Percentiles rank a stretch among this genome's conserved stretches.
These are phyloP conservation scores for Gossypium trilobum DNA, from an alignment of 441 rosid genomes.

Conservation along the genomic window DNA sequence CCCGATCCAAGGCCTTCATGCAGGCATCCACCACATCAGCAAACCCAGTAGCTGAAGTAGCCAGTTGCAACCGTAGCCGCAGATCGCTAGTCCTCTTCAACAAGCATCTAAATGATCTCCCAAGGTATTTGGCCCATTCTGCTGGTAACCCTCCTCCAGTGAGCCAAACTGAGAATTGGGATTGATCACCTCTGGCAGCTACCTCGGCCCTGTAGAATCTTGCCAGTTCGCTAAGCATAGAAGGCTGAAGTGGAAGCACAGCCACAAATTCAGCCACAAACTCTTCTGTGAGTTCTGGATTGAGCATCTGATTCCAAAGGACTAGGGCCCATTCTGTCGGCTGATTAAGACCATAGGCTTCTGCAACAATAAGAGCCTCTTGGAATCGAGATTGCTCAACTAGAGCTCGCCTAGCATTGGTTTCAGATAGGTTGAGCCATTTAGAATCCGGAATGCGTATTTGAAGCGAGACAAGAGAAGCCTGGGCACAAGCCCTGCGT, in stretches of 20 bases:
- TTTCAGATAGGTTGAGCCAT: constrained; percentile 80
- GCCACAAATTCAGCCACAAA: constrained; percentile 92
- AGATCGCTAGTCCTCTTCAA: constrained; percentile 79
- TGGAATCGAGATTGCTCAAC: constrained; percentile 91
- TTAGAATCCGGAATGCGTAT: constrained; percentile 90
- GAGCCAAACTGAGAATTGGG: constrained; percentile 93
- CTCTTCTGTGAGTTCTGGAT: constrained; percentile 78
- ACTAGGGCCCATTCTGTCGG: constrained; percentile 91
- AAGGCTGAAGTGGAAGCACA: constrained; percentile 81
- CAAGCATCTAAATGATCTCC: constrained; percentile 83
- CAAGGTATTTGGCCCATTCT: constrained; percentile 91
- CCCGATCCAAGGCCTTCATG: constrained; percentile 54
- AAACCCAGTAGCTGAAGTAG: constrained; percentile 74
- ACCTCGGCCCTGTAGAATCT: constrained; percentile 80
- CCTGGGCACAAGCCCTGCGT: constrained; percentile 72
- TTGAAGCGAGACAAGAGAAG: constrained; percentile 93
- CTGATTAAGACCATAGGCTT: constrained; percentile 92
- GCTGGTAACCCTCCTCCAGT: constrained; percentile 89
- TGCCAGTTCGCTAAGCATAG: constrained; percentile 83
- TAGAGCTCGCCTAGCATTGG: constrained; percentile 77
- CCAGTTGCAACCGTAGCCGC: constrained; percentile 68
- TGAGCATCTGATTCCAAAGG: constrained; percentile 95
- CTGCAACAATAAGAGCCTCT: constrained; percentile 93
- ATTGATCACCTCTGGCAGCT: constrained; percentile 90
- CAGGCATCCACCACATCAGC: constrained; percentile 56